Conservation (phyloP, 306 rosid species). For the Malus domestica region DNA sequence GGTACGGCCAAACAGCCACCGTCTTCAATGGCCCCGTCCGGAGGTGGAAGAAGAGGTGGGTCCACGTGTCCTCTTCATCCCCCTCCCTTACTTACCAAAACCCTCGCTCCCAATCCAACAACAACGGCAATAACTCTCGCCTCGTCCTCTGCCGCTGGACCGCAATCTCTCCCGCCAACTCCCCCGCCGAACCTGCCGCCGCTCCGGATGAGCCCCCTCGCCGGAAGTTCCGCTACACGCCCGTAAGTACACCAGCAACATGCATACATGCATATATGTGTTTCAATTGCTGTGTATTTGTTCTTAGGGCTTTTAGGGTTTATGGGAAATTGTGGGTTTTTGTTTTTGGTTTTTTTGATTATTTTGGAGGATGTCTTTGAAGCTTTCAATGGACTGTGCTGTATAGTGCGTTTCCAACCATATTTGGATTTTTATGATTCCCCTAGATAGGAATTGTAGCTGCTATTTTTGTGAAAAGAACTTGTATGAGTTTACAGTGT, state of each 20-base stretch:
- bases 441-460: not conserved
- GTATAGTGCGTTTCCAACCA: not conserved
- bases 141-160: conserved; percentile 97
- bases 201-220: conserved; percentile 66
- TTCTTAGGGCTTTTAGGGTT: conserved; percentile 8
- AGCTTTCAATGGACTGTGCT: not conserved
- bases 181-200: conserved; percentile 4
- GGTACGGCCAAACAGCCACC: conserved; percentile 74
- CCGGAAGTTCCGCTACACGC: conserved; percentile 91
- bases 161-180: conserved; percentile 34
- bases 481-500: not conserved
- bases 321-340: not conserved
- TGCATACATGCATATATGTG: not conserved
- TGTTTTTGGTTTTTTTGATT: not conserved
- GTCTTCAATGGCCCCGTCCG: conserved; percentile 93
- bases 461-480: not conserved
- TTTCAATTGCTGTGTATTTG: not conserved
- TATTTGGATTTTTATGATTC: not conserved
- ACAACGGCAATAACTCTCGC: conserved; percentile 31
- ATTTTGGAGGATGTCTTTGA: not conserved
- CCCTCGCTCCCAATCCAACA: conserved; percentile 36
- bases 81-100: conserved; percentile 18
- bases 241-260: conserved; percentile 37
- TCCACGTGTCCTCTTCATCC: conserved; percentile 45
- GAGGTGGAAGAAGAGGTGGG: conserved; percentile 98